Percentiles rank a stretch among this genome's conserved stretches.
phyloP scores from a whole-genome alignment of 176 grass and related monocot genomes.

The Avena insularis region DNA sequence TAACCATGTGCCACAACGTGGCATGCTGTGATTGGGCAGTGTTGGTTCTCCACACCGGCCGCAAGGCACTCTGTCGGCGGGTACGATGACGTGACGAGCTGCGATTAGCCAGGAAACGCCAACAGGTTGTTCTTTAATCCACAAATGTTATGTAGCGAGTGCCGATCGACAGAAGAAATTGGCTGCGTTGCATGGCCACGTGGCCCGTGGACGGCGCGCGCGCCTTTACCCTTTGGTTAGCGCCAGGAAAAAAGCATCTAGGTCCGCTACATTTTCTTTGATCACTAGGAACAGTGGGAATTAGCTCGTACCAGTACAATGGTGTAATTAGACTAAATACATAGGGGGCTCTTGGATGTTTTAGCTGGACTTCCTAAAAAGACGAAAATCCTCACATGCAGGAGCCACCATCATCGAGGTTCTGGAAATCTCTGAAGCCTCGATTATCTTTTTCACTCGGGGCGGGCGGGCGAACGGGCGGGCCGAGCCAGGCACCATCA shows the following conservation, averaged over 20 bases:
- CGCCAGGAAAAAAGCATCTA: neutral
- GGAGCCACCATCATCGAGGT: conserved; percentile 16
- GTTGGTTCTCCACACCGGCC: neutral
- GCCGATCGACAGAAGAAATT: neutral
- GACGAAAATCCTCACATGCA: conserved; percentile 24
- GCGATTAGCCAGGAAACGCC: neutral
- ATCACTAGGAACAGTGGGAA: no score
- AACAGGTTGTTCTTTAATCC: neutral
- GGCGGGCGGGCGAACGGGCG: neutral
- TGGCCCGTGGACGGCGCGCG: neutral
- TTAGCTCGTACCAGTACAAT: no score
- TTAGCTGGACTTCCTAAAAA: neutral
- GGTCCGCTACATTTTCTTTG: no score
- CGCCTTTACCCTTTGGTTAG: neutral
- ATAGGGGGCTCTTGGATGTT: no score
- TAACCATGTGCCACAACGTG: neutral
- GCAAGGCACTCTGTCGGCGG: neutral
- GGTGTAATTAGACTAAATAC: no score
- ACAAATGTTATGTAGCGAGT: neutral
- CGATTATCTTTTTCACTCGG: neutral
- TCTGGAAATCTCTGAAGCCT: conserved; percentile 4
- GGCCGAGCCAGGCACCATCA: neutral
- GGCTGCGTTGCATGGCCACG: neutral
- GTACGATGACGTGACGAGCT: neutral
- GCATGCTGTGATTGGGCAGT: neutral